These are phyloP conservation scores for Lentinula raphanica DNA, from an alignment of 768 basidiomycete species.

Conservation along the genomic window DNA sequence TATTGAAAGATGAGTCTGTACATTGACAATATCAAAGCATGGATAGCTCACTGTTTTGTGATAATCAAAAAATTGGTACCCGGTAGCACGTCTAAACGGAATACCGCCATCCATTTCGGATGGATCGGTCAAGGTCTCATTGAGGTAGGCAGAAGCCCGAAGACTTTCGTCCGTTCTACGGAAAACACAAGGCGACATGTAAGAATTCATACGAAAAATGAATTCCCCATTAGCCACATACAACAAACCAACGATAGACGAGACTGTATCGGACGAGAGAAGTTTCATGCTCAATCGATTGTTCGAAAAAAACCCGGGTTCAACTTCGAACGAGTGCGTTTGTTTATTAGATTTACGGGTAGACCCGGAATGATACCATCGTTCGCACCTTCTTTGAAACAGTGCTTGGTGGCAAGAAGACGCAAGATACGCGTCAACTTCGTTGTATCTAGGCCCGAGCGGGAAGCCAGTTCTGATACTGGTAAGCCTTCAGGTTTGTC, in stretches of 20 bases:
- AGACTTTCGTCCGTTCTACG: conserved; percentile 16
- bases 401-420: conserved; percentile 33
- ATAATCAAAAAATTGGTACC: conserved; percentile 14
- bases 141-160: conserved; percentile 21
- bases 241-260: conserved; percentile 21
- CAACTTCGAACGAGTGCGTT: conserved; percentile 19
- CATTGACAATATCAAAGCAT: not conserved
- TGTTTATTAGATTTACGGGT: not conserved
- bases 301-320: conserved; percentile 33
- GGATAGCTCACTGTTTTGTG: conserved; percentile 8
- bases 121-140: conserved; percentile 31
- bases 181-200: not conserved
- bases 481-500: conserved; percentile 31
- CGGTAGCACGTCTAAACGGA: conserved; percentile 15
- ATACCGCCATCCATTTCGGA: conserved; percentile 1
- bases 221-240: conserved; percentile 12
- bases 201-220: not conserved
- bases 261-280: conserved; percentile 25
- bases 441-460: conserved; percentile 25
- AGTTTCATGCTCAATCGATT: conserved; percentile 34
- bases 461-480: conserved; percentile 24
- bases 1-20: not conserved
- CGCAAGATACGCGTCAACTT: conserved; percentile 37
- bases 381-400: conserved; percentile 32
- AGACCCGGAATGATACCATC: no score